Evolutionary conservation across 768 basidiomycete species (phyloP).

Genomic region (Neoboletus subvelutipes): DNA sequence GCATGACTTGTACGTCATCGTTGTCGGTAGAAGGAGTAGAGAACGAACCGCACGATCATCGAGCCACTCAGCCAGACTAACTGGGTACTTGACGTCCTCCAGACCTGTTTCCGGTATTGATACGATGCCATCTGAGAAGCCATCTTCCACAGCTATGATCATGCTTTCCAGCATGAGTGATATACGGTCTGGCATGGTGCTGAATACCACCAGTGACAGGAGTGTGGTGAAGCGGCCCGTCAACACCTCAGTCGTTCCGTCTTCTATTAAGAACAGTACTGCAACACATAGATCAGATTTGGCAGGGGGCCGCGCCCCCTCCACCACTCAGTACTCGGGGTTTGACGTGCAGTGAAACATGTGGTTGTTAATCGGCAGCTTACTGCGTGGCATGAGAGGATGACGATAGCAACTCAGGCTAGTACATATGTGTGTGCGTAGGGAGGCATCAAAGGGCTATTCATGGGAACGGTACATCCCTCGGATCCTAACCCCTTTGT

Average conservation of each 20-base stretch:
- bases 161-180: background rate
- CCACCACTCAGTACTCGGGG: no score
- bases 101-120: background rate
- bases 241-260: background rate
- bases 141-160: constrained; percentile 1
- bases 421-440: no score
- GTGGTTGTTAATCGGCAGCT: no score
- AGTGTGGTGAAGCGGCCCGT: background rate
- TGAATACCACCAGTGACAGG: background rate
- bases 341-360: no score
- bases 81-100: background rate
- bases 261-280: background rate
- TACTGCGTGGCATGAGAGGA: no score
- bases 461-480: no score
- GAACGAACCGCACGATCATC: background rate
- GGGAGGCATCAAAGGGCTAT: no score
- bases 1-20: background rate
- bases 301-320: no score
- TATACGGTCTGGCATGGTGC: background rate
- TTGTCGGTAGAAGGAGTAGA: background rate
- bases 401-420: no score
- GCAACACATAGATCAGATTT: no score
- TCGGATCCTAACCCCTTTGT: no score
- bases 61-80: background rate
- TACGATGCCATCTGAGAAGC: background rate